Base-by-base conservation (phyloP, 192 early-diverging fungal species). In the Coemansia sp. region DNA sequence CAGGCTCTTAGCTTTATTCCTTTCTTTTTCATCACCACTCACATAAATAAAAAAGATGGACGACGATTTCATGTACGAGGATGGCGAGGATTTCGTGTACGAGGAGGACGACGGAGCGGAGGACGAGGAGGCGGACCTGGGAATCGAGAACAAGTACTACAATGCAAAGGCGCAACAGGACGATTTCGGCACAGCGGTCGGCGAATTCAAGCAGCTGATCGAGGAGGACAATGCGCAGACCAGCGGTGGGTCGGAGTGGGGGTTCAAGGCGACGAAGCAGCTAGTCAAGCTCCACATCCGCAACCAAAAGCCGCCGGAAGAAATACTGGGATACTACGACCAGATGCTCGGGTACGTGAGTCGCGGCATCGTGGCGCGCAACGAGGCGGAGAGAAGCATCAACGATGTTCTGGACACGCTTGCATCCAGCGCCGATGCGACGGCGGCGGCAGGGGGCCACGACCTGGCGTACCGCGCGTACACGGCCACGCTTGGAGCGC, bases 31-130 rank as follows among this genome's bases (percentile, higher is more conserved):
- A 26, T 26, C 47, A n/a, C 47, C n/a, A 16, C 47, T n/a, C n/a
- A 16, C 11, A 12, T 37, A 53, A 26, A 41, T 39, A 13, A 16
- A 40, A 44, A 79, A 32, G 59, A 81, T 81, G 78, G 68, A 83
- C 64, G 80, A 83, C 21, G 79, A 76, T 15, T 83, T 83, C 41
- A 83, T 83, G 80, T 76, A 65, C 38, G 80, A 77, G 3, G 77
- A 75, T 15, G 75, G 44, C 38, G 74, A 76, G 16, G 70, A 73
- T 19, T 74, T 83, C 32, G 75, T 69, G 68, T 76, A 77, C 66
- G 75, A 77, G 48, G 80, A 83, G 56, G 73, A 75, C 48, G 77
- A 79, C 21, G 72, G 68, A 12, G 26, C 26, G 26, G 26, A 26
- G 7, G 59, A 65, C 9, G 65, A 66, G 65, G 68, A 71, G 26